Base-by-base conservation (phyloP, 2,329 filamentous ascomycete species). In the Alternaria alternata region DNA sequence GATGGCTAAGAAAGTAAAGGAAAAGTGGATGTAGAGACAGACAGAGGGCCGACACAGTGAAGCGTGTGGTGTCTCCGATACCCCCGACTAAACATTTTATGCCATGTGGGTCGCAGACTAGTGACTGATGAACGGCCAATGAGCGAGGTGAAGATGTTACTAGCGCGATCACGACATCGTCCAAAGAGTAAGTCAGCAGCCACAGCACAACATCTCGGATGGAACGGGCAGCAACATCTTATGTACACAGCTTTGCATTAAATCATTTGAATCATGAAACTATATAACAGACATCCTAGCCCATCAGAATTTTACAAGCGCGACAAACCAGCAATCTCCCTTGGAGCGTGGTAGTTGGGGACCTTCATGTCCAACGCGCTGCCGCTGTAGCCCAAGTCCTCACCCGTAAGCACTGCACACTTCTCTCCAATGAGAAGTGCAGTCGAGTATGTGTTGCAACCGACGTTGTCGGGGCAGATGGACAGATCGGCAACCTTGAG, bases 401-500 rank as follows among this genome's bases (percentile, higher is more conserved):
- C 91, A 8, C 85, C 91, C 2, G 87, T 84, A 22, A 93, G 84
- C 61, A 90, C 80, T 2, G 89, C 88, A 52, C 86, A 88, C 82
- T 92, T 93, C 82, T 93, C 90, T 39, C 90, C 90, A 61, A 93
- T 92, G 51, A 92, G 83, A 9, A 93, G 83, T 5, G 91, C 90
- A 36, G 89, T 92, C 63, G 87, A 86, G 75, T 89, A 89, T 14
- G 85, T 87, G 65, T 79, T 82, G 75, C 79, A 81, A 46, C 75
- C 90, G 22, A 93, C 90, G 65, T 93, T 93, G 77, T 93, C 90
- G 0, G 91, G 90, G 78, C 90, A 93, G 81, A 93, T 91, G 51
- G 85, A 88, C 44, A 93, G 78, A 77, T 93, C 91, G 12, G 89
- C 89, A 24, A 93, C 90, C 84, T 93, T 93, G 69, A 93, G 85